These are phyloP conservation scores for Aspergillus texensis DNA, from an alignment of 2,329 filamentous ascomycete species.

Conservation along the genomic window DNA sequence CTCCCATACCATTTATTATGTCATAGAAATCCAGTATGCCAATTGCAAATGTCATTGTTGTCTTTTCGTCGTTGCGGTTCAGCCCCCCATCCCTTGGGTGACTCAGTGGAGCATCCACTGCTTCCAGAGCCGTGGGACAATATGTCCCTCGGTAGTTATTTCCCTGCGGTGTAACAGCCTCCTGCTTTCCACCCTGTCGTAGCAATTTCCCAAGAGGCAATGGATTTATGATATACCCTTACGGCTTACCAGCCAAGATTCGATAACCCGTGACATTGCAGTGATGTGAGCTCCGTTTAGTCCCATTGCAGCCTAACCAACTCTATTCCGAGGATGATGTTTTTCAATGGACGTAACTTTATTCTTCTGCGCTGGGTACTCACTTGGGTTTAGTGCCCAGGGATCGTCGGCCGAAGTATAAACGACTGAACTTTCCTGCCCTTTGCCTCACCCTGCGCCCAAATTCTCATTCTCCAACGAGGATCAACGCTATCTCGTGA, in stretches of 20 bases:
- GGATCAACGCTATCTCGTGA: neutral
- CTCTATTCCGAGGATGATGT: neutral
- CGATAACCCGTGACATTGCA: neutral
- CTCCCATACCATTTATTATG: neutral
- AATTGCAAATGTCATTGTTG: neutral
- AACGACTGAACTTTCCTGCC: neutral
- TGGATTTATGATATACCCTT: neutral
- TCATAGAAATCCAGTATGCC: neutral
- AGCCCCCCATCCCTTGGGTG: neutral
- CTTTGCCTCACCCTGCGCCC: neutral
- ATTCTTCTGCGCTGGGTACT: neutral
- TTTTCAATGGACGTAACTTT: neutral
- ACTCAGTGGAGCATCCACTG: neutral
- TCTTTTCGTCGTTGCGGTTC: neutral
- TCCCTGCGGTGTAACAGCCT: neutral
- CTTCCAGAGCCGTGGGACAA: neutral
- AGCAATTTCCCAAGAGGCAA: neutral
- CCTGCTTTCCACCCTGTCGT: neutral
- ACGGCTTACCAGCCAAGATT: neutral
- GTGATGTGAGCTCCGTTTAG: neutral
- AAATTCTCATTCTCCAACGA: neutral
- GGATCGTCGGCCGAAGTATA: slow-evolving; percentile 1
- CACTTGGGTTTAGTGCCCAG: neutral
- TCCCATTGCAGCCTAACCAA: slow-evolving; percentile 2
- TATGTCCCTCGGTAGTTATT: neutral